Base-by-base conservation (phyloP, 768 basidiomycete genomes). In the Fistulinella prunicolor region DNA sequence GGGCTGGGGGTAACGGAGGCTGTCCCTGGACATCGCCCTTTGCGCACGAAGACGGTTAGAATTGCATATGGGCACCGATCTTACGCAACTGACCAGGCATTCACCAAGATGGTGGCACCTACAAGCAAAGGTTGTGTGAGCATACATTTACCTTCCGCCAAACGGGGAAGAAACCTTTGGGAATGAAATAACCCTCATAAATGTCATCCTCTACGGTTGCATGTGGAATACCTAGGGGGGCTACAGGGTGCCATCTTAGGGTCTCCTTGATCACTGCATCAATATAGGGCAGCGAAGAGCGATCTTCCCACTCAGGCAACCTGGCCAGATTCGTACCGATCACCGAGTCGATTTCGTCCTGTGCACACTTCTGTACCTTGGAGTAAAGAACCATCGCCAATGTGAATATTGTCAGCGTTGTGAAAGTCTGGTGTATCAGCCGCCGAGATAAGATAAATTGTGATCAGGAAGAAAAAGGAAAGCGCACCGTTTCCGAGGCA, bases 111-210 rank as follows among this genome's bases (percentile, higher is more conserved):
- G 6, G 47, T 50, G 12, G 54, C 36, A 29, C 36, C 43, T 46
- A 6, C 17, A 43, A 26, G 26, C 5, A 22, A 36, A 28, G 10
- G 20, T 4, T 7, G 26, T n/a, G 37, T 42, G 5, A 49, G 19
- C 14, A 24, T 14, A 34, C 20, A 16, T n/a, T n/a, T n/a, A 5
- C 7, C 24, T 2, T 4, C 3, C 17, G 16, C 19, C 14, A 12
- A n/a, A 21, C 21, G 10, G 14, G 16, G 13, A 14, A 20, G 14
- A 20, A 30, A 46, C 44, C 44, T 50, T 70, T 70, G 8, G 80
- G 80, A 39, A 83, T 82, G 10, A 73, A 56, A 46, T 77, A 75
- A 7, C 71, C 70, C 30, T 67, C 60, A 49, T 74, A 75, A 14
- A 66, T 47, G 36, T 73, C 74, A 40, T 73, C 70, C 34, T 69